Base-by-base conservation (phyloP, 257 asterid genomes). In the Craterostigma plantagineum region DNA sequence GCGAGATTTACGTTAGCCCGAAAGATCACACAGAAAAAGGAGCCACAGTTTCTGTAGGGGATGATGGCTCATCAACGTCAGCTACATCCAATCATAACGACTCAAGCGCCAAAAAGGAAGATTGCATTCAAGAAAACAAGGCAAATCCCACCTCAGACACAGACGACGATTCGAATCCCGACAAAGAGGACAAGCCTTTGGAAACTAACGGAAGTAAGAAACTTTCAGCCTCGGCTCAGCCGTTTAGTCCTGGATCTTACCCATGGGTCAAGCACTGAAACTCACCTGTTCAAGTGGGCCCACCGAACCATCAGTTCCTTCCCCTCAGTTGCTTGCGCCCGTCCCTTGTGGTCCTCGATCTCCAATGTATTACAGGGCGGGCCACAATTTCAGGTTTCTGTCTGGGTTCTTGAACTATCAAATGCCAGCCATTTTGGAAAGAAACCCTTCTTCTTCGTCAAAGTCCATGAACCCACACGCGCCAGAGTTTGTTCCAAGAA, bases 321-420 rank as follows among this genome's bases (percentile, higher is more conserved):
- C 64, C 92, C 96, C 11, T 68, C 99, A 12, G 79, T 80, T 59
- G 72, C 94, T 60, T 81, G n/a, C 92, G 1, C 71, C 91, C 52
- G 96, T 90, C 55, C 94, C 96, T 12, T 75, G 94, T 53, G 96
- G 99, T 42, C 99, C 96, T 34, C 69, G 94, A 57, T 80, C 94
- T 23, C 78, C 81, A 3, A 63, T 90, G 83, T 80, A 83, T 63
- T 79, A 71, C 54, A 60, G 82, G 56, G 63, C 80, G 14, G 61
- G 54, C 74, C 72, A 69, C 56, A 43, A 67, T 41, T 75, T 65
- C 61, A 70, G 74, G 18, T 51, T 69, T 57, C 69, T 69, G 57
- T 79, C 73, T 9, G 87, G 80, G 40, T 59, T 72, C 43, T 41
- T 63, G 51, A 77, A 62, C 54, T 75, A 67, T 69, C 86, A 67